Percentiles rank a stretch among this genome's conserved stretches.
These are phyloP conservation scores for Pholiota molesta DNA, from an alignment of 768 basidiomycete genomes.

Conservation along the genomic window DNA sequence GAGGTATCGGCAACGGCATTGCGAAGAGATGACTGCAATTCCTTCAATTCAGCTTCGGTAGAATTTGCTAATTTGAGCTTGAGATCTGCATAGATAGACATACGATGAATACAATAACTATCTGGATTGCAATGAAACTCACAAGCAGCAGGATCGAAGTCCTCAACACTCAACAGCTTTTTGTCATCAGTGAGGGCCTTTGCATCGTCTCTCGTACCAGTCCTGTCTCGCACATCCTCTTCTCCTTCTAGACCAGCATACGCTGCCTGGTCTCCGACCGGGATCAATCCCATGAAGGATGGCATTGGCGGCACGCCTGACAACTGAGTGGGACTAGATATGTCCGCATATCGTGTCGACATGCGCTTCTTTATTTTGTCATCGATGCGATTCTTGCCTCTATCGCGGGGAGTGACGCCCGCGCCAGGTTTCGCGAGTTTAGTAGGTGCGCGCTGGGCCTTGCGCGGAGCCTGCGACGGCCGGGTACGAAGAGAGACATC, in stretches of 20 bases:
- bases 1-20: constrained; percentile 73
- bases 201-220: constrained; percentile 39
- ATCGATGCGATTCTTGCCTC: constrained; percentile 61
- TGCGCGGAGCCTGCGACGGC: constrained; percentile 50
- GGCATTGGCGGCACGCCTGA: constrained; percentile 50
- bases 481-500: constrained; percentile 56
- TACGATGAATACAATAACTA: neutral
- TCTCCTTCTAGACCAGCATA: constrained; percentile 40
- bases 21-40: constrained; percentile 76
- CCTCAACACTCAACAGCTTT: constrained; percentile 69
- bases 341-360: constrained; percentile 92
- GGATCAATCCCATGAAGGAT: constrained; percentile 26
- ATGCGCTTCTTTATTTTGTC: constrained; percentile 97
- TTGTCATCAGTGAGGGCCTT: constrained; percentile 58
- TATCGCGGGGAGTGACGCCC: constrained; percentile 40
- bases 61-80: constrained; percentile 90
- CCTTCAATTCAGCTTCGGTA: constrained; percentile 78
- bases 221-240: constrained; percentile 48
- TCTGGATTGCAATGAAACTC: constrained; percentile 35
- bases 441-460: constrained; percentile 32
- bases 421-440: constrained; percentile 37
- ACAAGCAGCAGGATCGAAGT: constrained; percentile 92
- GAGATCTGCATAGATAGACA: constrained; percentile 50
- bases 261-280: constrained; percentile 29
- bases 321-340: constrained; percentile 68